A percentile compares a stretch with the other conserved stretches of the same genome.
phyloP scores from a whole-genome alignment of 1,284 basidiomycete species.

The Puccinia sorghi region DNA sequence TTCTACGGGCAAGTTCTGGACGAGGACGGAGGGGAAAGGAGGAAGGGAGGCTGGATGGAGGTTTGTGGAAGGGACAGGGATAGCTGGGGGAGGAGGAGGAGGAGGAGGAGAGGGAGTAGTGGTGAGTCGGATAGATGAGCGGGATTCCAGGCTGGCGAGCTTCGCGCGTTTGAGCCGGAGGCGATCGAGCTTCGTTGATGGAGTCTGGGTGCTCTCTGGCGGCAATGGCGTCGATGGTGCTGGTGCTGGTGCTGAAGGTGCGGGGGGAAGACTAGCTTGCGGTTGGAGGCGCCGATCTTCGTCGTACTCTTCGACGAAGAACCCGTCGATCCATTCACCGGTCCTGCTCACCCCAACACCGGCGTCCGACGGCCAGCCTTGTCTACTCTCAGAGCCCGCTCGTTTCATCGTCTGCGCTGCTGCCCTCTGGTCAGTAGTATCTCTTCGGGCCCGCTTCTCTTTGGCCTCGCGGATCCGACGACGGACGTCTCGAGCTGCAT shows the following conservation, averaged over 20 bases:
- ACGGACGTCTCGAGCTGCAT: background rate
- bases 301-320: constrained; percentile 11
- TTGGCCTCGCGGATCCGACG: background rate
- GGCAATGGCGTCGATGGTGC: no score
- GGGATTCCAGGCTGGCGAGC: background rate
- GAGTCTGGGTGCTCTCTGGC: background rate
- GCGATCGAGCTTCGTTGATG: background rate
- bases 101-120: constrained; percentile 5
- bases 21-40: background rate
- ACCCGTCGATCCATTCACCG: background rate
- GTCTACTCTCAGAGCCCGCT: background rate
- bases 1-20: background rate
- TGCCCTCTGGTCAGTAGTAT: no score
- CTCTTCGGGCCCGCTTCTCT: background rate
- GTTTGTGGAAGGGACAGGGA: background rate
- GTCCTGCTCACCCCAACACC: background rate
- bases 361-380: no score
- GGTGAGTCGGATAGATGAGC: background rate
- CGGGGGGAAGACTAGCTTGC: no score
- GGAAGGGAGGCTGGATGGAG: background rate
- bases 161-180: background rate
- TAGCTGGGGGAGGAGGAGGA: background rate
- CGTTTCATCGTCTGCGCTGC: background rate
- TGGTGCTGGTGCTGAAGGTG: no score
- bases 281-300: background rate